Percentiles rank a stretch among this genome's conserved stretches.
These are phyloP conservation scores for Aspergillus coremiiformis DNA, from an alignment of 495 filamentous ascomycete genomes.

Conservation along the genomic window DNA sequence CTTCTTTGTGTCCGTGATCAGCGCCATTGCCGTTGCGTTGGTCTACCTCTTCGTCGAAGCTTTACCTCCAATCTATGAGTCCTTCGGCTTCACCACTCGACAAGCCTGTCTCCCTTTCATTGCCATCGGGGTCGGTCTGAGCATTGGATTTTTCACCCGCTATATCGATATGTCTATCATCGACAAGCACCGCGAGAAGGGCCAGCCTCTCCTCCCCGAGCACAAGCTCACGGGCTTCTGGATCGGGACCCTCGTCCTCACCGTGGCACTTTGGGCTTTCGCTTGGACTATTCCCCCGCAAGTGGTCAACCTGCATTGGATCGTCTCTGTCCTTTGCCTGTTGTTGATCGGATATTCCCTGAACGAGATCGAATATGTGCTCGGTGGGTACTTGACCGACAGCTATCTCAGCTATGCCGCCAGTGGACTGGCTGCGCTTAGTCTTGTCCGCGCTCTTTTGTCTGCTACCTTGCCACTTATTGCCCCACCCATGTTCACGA, in stretches of 20 bases:
- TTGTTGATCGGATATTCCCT: conserved; percentile 44
- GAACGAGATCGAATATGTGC: conserved; percentile 46
- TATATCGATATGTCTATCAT: conserved; percentile 36
- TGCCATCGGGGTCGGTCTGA: conserved; percentile 39
- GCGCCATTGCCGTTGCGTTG: conserved; percentile 40
- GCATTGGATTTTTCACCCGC: conserved; percentile 39
- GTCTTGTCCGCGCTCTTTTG: conserved; percentile 39
- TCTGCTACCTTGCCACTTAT: conserved; percentile 44
- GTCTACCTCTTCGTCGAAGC: conserved; percentile 51
- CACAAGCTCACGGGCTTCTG: conserved; percentile 46
- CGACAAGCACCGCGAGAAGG: conserved; percentile 21
- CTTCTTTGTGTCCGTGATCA: conserved; percentile 38
- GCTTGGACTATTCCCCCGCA: conserved; percentile 45
- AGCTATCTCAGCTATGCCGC: conserved; percentile 47
- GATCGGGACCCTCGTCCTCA: conserved; percentile 41
- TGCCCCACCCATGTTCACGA: conserved; percentile 36
- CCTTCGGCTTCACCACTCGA: conserved; percentile 32
- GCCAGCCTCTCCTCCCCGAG: conserved; percentile 34
- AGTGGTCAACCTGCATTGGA: conserved; percentile 28
- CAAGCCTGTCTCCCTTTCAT: conserved; percentile 44
- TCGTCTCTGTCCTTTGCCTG: conserved; percentile 36
- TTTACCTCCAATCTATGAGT: conserved; percentile 38
- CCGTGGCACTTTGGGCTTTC: conserved; percentile 44
- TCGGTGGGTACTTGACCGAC: conserved; percentile 49
- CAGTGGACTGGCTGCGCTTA: conserved; percentile 45